These are phyloP conservation scores for Penicillium fuscoglaucum DNA, from an alignment of 2,329 filamentous ascomycete species.

Conservation along the genomic window DNA sequence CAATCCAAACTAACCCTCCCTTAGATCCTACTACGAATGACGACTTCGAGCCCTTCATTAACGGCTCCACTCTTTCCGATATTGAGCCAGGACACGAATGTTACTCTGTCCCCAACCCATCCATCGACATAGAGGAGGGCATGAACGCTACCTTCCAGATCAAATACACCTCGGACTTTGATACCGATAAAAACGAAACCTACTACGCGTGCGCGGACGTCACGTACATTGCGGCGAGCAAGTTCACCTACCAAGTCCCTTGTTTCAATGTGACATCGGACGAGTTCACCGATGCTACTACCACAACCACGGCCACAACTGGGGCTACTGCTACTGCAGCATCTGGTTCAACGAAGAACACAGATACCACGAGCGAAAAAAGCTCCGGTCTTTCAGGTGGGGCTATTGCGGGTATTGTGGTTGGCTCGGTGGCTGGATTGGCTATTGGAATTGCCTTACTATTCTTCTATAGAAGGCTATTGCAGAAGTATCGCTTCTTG, in stretches of 20 bases:
- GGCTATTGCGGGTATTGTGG: conserved; percentile 47
- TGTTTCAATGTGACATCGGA: conserved; percentile 49
- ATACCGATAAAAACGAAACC: conserved; percentile 44
- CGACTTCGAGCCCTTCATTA: conserved; percentile 43
- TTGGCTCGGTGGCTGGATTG: conserved; percentile 27
- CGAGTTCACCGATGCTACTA: conserved; percentile 21
- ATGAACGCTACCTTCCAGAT: conserved; percentile 50
- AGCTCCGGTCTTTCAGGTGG: conserved; percentile 36
- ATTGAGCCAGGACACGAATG: conserved; percentile 49
- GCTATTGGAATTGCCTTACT: conserved; percentile 19
- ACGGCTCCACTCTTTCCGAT: conserved; percentile 36
- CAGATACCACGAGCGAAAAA: neutral
- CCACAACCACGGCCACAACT: conserved; percentile 23
- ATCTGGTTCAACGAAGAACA: conserved; percentile 11
- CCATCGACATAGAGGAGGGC: conserved; percentile 36
- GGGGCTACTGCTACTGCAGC: conserved; percentile 15
- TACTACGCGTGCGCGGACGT: conserved; percentile 53
- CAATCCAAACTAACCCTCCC: neutral
- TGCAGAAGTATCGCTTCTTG: neutral
- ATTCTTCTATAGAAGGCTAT: conserved; percentile 9
- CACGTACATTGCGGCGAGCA: conserved; percentile 43
- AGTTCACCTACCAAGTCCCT: conserved; percentile 45
- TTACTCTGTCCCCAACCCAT: conserved; percentile 43
- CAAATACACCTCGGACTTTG: conserved; percentile 46
- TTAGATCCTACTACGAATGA: conserved; percentile 42